Evolutionary conservation across 208 protist genomes (phyloP), one percentile per base, ranked within the genome.

Genomic region (Crithidia mellificae): DNA sequence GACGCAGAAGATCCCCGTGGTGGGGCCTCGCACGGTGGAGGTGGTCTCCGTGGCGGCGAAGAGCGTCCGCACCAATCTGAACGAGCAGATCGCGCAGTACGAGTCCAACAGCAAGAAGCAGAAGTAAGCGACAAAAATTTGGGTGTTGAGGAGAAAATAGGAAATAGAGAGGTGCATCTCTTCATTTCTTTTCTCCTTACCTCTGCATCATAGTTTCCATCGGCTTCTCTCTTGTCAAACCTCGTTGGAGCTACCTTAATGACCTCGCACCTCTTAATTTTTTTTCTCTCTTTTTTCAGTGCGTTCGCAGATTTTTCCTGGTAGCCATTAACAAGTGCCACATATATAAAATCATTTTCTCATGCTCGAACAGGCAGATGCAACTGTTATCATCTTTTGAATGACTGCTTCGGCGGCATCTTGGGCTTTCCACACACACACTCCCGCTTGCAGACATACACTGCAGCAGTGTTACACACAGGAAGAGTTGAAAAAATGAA

Each of bases 61-160:
- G 15, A 74, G 57, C 39, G 68, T 90, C n/a, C 63, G 72, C 50
- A 53, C 56, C 4, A 54, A 76, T 55, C 66, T 79, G 24, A 70
- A 66, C 27, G 70, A 76, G 55, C 70, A 70, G 56, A 76, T 76
- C 30, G 27, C 54, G 3, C 53, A 72, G 32, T 52, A 75, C 47
- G 29, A 68, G 24, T 52, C 62, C n/a, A 54, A 64, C 63, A 51
- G n/a, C 49, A 59, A 57, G 27, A 67, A 63, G 49, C 65, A 72
- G 65, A 58, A 72, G 54, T 64, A 56, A 41, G 17, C 34, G 17
- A 46, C 15, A 17, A n/a, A 46, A 6, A 11, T 11, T 12, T 11
- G 41, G 41, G n/a, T n/a, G n/a, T n/a, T n/a, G 14, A 12, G 14
- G 19, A n/a, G 20, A 25, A 50, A 62, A 17, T 50, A 46, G 2